Percentiles rank a stretch among this genome's conserved stretches.
Conservation (phyloP, 495 filamentous ascomycete genomes). For the Penicillium angulare region DNA sequence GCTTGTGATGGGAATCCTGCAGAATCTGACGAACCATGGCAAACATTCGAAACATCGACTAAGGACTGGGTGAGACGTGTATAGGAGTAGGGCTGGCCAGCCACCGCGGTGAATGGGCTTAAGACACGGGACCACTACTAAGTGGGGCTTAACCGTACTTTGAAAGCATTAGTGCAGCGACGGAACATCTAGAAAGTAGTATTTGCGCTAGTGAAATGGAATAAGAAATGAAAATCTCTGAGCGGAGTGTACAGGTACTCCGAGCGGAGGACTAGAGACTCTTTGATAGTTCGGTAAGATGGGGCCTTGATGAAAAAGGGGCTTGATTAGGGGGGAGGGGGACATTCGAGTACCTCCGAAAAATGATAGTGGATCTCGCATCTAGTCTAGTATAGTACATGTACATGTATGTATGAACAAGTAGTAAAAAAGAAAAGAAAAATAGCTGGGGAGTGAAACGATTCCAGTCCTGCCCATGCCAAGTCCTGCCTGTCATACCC, state of each 20-base stretch:
- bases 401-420: background rate
- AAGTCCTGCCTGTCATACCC: constrained; percentile 8
- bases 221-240: constrained; percentile 6
- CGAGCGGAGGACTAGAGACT: background rate
- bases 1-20: constrained; percentile 11
- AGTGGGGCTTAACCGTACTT: constrained; percentile 16
- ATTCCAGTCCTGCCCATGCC: background rate
- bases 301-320: constrained; percentile 5
- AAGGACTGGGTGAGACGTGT: constrained; percentile 3
- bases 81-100: constrained; percentile 13
- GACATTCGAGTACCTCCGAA: constrained; percentile 4
- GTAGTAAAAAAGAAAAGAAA: background rate
- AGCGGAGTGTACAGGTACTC: background rate
- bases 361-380: background rate
- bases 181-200: constrained; percentile 4
- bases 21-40: constrained; percentile 4
- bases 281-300: too few relatives aligned
- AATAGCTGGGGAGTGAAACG: too few relatives aligned
- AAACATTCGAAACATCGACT: constrained; percentile 4
- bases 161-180: constrained; percentile 7
- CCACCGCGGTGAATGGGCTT: constrained; percentile 13
- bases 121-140: constrained; percentile 22
- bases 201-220: constrained; percentile 1
- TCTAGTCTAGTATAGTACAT: too few relatives aligned
- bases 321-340: constrained; percentile 27